These are phyloP conservation scores for Bryoglossum gracile DNA, from an alignment of 495 filamentous ascomycete genomes.

Conservation along the genomic window DNA sequence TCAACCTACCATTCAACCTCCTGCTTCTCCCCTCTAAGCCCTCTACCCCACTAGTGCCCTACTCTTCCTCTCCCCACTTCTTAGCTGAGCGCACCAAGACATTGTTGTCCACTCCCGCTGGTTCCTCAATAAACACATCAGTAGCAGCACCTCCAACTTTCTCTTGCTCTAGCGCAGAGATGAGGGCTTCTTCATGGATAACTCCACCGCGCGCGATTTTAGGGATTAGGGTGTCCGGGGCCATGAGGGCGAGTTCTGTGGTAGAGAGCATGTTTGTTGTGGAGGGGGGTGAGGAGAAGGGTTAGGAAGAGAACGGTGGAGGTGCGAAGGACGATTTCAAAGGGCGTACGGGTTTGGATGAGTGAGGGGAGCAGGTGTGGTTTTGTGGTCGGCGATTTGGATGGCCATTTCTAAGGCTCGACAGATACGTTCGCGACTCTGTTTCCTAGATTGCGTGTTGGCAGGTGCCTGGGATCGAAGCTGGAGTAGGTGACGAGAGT, in stretches of 20 bases:
- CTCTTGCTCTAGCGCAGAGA: constrained; percentile 37
- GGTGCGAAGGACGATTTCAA: constrained; percentile 24
- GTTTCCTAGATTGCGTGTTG: constrained; percentile 14
- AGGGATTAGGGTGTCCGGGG: constrained; percentile 38
- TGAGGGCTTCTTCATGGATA: constrained; percentile 45
- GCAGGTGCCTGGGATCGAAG: background rate
- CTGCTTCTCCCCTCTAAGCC: background rate
- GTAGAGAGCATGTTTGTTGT: constrained; percentile 40
- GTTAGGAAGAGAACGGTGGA: constrained; percentile 44
- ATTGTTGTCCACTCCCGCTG: constrained; percentile 28
- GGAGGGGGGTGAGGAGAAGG: constrained; percentile 34
- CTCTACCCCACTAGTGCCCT: background rate
- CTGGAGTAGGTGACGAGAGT: background rate
- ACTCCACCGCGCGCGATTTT: constrained; percentile 53
- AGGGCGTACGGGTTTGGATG: constrained; percentile 22
- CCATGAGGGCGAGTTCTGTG: constrained; percentile 44
- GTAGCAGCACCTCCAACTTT: constrained; percentile 44
- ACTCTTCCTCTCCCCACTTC: constrained; percentile 2
- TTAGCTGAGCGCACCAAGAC: constrained; percentile 11
- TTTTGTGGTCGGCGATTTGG: constrained; percentile 45
- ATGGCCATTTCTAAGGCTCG: constrained; percentile 44
- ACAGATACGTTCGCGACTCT: constrained; percentile 27
- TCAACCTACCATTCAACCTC: constrained; percentile 11
- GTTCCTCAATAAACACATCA: constrained; percentile 49
- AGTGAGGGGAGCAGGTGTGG: constrained; percentile 5